These are phyloP conservation scores for Juglanconis sp. DNA, from an alignment of 2,329 filamentous ascomycete species.

Conservation along the genomic window DNA sequence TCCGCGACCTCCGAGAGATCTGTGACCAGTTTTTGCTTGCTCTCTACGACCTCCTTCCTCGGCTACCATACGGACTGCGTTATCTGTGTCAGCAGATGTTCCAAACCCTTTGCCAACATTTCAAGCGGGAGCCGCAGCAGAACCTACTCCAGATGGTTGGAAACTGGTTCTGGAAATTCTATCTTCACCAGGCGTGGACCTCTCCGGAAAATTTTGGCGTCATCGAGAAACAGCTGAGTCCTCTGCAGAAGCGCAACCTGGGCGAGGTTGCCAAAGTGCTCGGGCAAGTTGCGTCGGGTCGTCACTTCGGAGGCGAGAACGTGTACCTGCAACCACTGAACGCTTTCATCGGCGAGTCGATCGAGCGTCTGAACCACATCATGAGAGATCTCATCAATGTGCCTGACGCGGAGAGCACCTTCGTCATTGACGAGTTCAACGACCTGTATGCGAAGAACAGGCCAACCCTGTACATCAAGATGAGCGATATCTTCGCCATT, in stretches of 20 bases:
- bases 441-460: slow-evolving; percentile 95
- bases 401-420: slow-evolving; percentile 82
- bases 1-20: slow-evolving; percentile 91
- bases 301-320: slow-evolving; percentile 89
- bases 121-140: slow-evolving; percentile 74
- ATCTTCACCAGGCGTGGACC: slow-evolving; percentile 84
- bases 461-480: slow-evolving; percentile 98
- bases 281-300: slow-evolving; percentile 81
- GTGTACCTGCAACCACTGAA: slow-evolving; percentile 95
- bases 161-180: slow-evolving; percentile 92
- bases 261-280: slow-evolving; percentile 89
- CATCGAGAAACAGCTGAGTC: slow-evolving; percentile 82
- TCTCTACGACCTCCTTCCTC: slow-evolving; percentile 77
- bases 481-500: slow-evolving; percentile 94
- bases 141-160: slow-evolving; percentile 79
- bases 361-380: slow-evolving; percentile 73
- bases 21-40: slow-evolving; percentile 83
- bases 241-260: slow-evolving; percentile 89
- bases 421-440: slow-evolving; percentile 98
- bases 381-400: slow-evolving; percentile 78
- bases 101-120: slow-evolving; percentile 71
- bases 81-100: slow-evolving; percentile 86
- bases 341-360: slow-evolving; percentile 81
- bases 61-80: slow-evolving; percentile 89
- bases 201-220: slow-evolving; percentile 91